These are phyloP conservation scores for Babesia ovis DNA, from an alignment of 169 alveolate species.

Conservation along the genomic window DNA sequence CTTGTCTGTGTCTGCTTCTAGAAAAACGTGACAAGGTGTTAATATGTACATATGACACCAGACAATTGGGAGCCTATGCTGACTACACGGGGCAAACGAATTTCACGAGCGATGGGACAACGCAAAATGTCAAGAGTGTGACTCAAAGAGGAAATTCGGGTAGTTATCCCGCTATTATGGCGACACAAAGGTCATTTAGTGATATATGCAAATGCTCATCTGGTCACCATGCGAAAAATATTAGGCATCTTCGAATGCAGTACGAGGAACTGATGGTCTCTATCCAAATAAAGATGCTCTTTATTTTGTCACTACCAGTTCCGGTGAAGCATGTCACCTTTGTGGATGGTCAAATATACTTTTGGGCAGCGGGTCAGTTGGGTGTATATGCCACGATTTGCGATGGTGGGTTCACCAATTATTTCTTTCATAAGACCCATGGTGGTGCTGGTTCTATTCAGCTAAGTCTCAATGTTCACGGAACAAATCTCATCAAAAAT, in stretches of 20 bases:
- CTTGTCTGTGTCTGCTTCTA: constrained; percentile 36
- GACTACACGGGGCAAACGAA: background rate
- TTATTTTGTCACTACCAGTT: constrained; percentile 37
- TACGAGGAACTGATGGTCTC: constrained; percentile 8
- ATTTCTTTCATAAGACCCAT: background rate
- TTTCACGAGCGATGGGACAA: background rate
- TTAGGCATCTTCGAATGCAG: background rate
- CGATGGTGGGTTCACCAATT: constrained; percentile 53
- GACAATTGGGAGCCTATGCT: background rate
- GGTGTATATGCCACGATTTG: constrained; percentile 56
- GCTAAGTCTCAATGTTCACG: constrained; percentile 36
- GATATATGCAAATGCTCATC: background rate
- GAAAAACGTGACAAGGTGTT: constrained; percentile 43
- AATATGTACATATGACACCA: constrained; percentile 21
- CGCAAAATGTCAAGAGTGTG: background rate
- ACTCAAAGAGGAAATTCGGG: background rate
- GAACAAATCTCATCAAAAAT: constrained; percentile 50
- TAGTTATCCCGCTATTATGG: background rate
- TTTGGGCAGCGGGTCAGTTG: constrained; percentile 51
- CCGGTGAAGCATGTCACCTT: constrained; percentile 18
- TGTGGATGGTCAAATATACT: constrained; percentile 38
- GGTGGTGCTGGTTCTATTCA: background rate
- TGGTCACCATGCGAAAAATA: background rate
- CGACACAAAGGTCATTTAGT: background rate
- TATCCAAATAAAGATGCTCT: constrained; percentile 9